Conservation (phyloP, 305 asterid genomes). For the Rubia tinctorum region DNA sequence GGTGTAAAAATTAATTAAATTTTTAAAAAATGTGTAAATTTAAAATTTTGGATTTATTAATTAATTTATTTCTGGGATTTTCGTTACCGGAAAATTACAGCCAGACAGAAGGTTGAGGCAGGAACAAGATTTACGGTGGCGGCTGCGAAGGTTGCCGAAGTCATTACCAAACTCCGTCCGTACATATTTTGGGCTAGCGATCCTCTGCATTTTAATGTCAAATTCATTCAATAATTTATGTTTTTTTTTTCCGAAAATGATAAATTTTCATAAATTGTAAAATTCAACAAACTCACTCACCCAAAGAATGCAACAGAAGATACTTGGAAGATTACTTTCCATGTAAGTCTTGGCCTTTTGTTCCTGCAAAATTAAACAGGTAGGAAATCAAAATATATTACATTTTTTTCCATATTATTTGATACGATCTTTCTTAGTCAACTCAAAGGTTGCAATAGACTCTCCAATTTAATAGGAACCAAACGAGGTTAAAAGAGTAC, state of each 20-base stretch:
- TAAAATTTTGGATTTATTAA: too few species aligned
- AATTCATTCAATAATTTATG: neutral
- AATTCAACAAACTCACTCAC: conserved; percentile 20
- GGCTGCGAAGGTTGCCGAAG: conserved; percentile 67
- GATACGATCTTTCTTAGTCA: too few species aligned
- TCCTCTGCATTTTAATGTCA: conserved; percentile 43
- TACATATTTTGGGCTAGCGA: conserved; percentile 70
- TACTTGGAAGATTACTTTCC: conserved; percentile 29
- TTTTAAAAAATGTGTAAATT: too few species aligned
- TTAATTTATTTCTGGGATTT: neutral
- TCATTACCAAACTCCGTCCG: conserved; percentile 41
- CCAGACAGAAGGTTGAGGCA: conserved; percentile 65
- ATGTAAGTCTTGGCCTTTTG: conserved; percentile 37
- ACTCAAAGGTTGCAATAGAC: neutral
- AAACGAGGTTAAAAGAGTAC: too few species aligned
- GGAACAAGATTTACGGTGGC: conserved; percentile 76
- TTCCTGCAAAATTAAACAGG: conserved; percentile 24
- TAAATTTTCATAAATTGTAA: conserved; percentile 17
- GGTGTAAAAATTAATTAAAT: neutral
- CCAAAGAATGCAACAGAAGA: conserved; percentile 45
- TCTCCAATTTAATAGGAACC: too few species aligned
- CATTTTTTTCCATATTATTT: neutral
- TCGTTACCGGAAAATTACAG: conserved; percentile 49
- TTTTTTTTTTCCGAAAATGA: too few species aligned
- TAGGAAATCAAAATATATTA: neutral